phyloP scores from a whole-genome alignment of 257 asterid species.

The Verbena officinalis region DNA sequence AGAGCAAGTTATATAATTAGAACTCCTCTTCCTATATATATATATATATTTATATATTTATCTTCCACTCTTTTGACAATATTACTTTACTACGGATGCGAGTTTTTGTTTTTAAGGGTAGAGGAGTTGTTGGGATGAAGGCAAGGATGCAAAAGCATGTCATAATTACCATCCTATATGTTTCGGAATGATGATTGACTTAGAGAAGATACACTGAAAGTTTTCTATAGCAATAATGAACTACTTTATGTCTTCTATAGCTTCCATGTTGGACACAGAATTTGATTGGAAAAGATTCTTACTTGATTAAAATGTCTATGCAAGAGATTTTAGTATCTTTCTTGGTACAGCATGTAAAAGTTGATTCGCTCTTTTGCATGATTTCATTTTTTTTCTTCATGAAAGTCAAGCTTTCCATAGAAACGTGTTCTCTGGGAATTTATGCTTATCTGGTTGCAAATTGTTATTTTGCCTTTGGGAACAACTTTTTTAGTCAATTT shows the following conservation, averaged over 20 bases:
- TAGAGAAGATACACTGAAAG: no score
- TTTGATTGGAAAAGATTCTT: background rate
- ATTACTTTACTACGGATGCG: background rate
- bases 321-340: slow-evolving; percentile 7
- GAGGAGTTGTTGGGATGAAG: slow-evolving; percentile 7
- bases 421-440: background rate
- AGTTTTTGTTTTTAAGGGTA: background rate
- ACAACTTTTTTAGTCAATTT: background rate
- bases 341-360: slow-evolving; percentile 1
- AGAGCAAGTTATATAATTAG: background rate
- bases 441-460: slow-evolving; percentile 12
- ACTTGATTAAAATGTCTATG: slow-evolving; percentile 3
- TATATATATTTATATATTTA: no score
- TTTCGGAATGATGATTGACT: no score
- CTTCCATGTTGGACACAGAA: slow-evolving; percentile 2
- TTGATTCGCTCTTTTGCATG: slow-evolving; percentile 3
- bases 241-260: slow-evolving; percentile 8
- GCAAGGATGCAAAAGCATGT: background rate
- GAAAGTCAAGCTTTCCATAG: background rate
- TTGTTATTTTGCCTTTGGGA: slow-evolving; percentile 9
- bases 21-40: no score
- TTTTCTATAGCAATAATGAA: background rate
- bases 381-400: background rate
- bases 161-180: background rate
- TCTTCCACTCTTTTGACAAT: background rate